phyloP scores from a whole-genome alignment of 805 yeast genomes.

The Saccharomycopsis fibuligera region DNA sequence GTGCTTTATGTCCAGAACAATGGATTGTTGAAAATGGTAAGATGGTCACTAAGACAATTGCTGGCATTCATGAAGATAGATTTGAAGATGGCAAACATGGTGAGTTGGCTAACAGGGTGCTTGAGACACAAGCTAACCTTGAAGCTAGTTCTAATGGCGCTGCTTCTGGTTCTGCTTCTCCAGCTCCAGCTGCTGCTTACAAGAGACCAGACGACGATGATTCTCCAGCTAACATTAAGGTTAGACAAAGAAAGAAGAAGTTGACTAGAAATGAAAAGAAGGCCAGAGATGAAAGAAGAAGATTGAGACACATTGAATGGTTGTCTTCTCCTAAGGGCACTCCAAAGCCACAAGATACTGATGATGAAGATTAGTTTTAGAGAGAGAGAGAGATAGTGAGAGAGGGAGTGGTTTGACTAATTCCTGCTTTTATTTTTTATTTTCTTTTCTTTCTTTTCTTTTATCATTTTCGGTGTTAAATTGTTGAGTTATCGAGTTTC shows the following conservation, averaged over 20 bases:
- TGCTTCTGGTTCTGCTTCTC: conserved; percentile 38
- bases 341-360: conserved; percentile 89
- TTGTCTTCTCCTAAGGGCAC: conserved; percentile 95
- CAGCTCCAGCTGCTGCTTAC: conserved; percentile 26
- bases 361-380: conserved; percentile 55
- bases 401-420: neutral
- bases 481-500: no score
- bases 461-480: no score
- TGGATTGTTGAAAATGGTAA: conserved; percentile 95
- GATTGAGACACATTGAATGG: conserved; percentile 93
- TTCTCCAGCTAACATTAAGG: conserved; percentile 94
- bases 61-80: conserved; percentile 65
- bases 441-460: no score
- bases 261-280: conserved; percentile 96
- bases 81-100: conserved; percentile 76
- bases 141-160: no score
- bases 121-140: conserved; percentile 38
- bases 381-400: neutral
- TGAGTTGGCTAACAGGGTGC: conserved; percentile 43
- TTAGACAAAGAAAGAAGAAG: conserved; percentile 90
- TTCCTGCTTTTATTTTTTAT: no score
- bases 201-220: conserved; percentile 57
- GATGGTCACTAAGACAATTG: conserved; percentile 76
- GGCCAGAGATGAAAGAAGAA: conserved; percentile 84
- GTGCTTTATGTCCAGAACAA: conserved; percentile 97